Percentiles rank a stretch among this genome's conserved stretches.
These are phyloP conservation scores for Xylaria cubensis DNA, from an alignment of 495 filamentous ascomycete species.

Conservation along the genomic window DNA sequence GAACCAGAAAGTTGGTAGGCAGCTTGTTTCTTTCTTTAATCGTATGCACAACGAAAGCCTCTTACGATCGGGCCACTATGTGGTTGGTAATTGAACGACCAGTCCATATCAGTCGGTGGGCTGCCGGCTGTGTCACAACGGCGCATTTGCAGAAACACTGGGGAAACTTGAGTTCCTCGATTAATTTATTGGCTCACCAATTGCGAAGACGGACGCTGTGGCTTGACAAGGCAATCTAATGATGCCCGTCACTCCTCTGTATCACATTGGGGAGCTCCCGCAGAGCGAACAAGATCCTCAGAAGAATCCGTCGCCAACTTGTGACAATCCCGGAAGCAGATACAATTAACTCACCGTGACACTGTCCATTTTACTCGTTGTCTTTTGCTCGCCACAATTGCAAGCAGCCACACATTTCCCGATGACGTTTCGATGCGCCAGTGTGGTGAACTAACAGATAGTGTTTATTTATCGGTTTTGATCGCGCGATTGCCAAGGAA, in stretches of 20 bases:
- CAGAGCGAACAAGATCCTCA: slow-evolving; percentile 18
- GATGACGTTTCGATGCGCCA: background rate
- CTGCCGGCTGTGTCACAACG: slow-evolving; percentile 2
- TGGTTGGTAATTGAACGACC: background rate
- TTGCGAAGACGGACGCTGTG: slow-evolving; percentile 14
- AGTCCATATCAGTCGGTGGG: background rate
- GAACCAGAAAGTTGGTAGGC: slow-evolving; percentile 20
- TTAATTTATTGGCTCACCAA: slow-evolving; percentile 13
- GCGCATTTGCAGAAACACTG: slow-evolving; percentile 19
- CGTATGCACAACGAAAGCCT: slow-evolving; percentile 26
- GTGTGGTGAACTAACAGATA: slow-evolving; percentile 7
- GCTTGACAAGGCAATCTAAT: slow-evolving; percentile 8
- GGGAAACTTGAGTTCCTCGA: slow-evolving; percentile 1
- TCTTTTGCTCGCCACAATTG: slow-evolving; percentile 1
- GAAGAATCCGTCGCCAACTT: slow-evolving; percentile 18
- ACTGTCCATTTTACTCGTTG: background rate
- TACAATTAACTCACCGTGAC: background rate
- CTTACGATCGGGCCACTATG: slow-evolving; percentile 16
- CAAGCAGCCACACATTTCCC: background rate
- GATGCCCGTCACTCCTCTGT: background rate
- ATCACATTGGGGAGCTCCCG: slow-evolving; percentile 14
- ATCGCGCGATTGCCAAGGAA: slow-evolving; percentile 1
- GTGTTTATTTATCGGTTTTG: background rate
- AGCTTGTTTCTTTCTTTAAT: background rate
- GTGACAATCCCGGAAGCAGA: slow-evolving; percentile 9